A percentile compares a stretch with the other conserved stretches of the same genome.
Evolutionary conservation across 257 asterid species (phyloP).

Genomic region (Lavandula angustifolia): DNA sequence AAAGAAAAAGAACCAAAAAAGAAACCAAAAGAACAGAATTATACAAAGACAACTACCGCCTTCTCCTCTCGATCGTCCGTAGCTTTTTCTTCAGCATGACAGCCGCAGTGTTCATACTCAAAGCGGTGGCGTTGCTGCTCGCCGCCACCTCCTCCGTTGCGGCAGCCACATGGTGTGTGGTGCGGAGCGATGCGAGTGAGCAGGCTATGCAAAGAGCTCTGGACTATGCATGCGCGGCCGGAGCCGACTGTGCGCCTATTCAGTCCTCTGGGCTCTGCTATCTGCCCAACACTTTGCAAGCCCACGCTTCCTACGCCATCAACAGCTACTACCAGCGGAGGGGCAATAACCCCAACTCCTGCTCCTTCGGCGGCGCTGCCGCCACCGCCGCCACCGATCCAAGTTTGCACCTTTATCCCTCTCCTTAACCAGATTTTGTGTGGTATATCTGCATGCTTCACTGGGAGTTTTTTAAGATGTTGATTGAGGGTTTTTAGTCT

Average conservation of each 20-base stretch:
- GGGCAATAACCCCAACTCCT: constrained; percentile 60
- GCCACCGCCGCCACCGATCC: constrained; percentile 78
- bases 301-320: constrained; percentile 88
- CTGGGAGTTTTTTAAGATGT: no score
- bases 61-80: neutral
- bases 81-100: constrained; percentile 8
- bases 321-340: constrained; percentile 68
- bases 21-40: no score
- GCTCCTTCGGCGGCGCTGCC: constrained; percentile 67
- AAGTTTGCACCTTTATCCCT: constrained; percentile 38
- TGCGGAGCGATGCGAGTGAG: constrained; percentile 71
- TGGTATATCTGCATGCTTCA: no score
- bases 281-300: constrained; percentile 70
- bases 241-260: constrained; percentile 77
- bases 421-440: no score
- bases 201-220: constrained; percentile 55
- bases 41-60: neutral
- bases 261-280: constrained; percentile 63
- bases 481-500: neutral
- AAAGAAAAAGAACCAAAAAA: neutral
- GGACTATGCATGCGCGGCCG: constrained; percentile 71
- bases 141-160: constrained; percentile 21
- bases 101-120: constrained; percentile 23
- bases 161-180: constrained; percentile 73
- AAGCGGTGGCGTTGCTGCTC: constrained; percentile 28